phyloP scores from a whole-genome alignment of 352 stramenopile genomes.

The Aphanomyces cochlioides region DNA sequence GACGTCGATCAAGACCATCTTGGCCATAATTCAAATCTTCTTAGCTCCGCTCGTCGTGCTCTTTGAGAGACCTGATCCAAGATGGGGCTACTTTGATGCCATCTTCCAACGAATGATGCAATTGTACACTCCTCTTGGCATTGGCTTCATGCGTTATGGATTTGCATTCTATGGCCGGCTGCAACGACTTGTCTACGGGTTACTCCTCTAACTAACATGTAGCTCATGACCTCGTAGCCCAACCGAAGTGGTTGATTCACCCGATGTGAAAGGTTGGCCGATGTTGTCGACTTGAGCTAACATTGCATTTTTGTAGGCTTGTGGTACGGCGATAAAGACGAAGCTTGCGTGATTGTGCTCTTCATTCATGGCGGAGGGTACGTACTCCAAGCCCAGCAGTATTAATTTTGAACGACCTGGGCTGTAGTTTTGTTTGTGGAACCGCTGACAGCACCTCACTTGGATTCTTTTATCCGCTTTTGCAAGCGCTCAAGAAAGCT shows the following conservation, averaged over 20 bases:
- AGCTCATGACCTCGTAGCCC: background rate
- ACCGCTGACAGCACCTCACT: constrained; percentile 1
- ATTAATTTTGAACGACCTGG: background rate
- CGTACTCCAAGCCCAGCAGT: background rate
- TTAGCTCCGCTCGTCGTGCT: constrained; percentile 19
- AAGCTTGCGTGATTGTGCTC: background rate
- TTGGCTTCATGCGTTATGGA: background rate
- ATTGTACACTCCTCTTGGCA: background rate
- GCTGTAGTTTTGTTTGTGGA: constrained; percentile 16
- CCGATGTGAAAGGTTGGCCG: constrained; percentile 20
- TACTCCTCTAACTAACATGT: background rate
- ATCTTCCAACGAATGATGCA: constrained; percentile 5
- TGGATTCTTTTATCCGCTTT: constrained; percentile 4
- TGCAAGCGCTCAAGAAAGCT: background rate
- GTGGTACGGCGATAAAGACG: constrained; percentile 14
- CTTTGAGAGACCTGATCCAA: background rate
- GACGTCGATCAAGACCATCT: no score
- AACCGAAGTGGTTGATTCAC: background rate
- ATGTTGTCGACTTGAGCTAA: background rate
- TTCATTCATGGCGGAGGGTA: constrained; percentile 28
- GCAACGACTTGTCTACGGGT: constrained; percentile 21
- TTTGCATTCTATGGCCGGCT: constrained; percentile 23
- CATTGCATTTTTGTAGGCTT: background rate
- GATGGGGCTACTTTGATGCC: constrained; percentile 18
- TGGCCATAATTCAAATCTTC: background rate